A percentile compares a stretch with the other conserved stretches of the same genome.
Evolutionary conservation across 2,329 filamentous ascomycete genomes (phyloP).

Genomic region (Cordyceps fumosorosea): DNA sequence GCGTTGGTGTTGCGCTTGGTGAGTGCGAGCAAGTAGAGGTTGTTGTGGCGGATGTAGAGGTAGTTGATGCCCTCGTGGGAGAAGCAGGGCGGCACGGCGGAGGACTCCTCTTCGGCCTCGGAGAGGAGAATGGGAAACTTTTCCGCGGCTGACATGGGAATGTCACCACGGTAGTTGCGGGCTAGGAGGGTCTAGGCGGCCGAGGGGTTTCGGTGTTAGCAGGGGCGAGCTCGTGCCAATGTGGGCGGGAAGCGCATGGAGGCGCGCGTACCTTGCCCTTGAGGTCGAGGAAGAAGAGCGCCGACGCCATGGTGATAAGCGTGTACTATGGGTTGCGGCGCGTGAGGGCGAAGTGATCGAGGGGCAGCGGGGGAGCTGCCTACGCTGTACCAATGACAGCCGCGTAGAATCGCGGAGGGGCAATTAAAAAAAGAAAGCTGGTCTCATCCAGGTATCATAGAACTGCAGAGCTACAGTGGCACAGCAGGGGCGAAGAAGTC

Average conservation of each 20-base stretch:
- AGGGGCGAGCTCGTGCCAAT: neutral
- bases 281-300: slow-evolving; percentile 95
- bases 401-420: neutral
- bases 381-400: slow-evolving; percentile 16
- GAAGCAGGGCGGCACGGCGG: slow-evolving; percentile 94
- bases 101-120: slow-evolving; percentile 98
- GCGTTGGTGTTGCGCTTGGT: slow-evolving; percentile 99
- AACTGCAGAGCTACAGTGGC: slow-evolving; percentile 10
- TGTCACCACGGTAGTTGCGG: slow-evolving; percentile 96
- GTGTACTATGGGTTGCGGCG: neutral
- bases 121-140: slow-evolving; percentile 93
- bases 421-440: neutral
- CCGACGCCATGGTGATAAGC: slow-evolving; percentile 73
- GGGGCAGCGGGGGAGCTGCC: slow-evolving; percentile 19
- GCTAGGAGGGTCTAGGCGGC: slow-evolving; percentile 81
- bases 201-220: slow-evolving; percentile 17
- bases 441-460: neutral
- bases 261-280: slow-evolving; percentile 81
- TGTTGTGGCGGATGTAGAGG: slow-evolving; percentile 98
- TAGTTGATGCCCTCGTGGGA: slow-evolving; percentile 99
- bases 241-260: neutral
- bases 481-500: slow-evolving; percentile 13
- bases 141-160: slow-evolving; percentile 98
- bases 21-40: slow-evolving; percentile 93
- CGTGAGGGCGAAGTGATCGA: slow-evolving; percentile 16